phyloP scores from a whole-genome alignment of 1,284 basidiomycete species.

The Malassezia sp. region DNA sequence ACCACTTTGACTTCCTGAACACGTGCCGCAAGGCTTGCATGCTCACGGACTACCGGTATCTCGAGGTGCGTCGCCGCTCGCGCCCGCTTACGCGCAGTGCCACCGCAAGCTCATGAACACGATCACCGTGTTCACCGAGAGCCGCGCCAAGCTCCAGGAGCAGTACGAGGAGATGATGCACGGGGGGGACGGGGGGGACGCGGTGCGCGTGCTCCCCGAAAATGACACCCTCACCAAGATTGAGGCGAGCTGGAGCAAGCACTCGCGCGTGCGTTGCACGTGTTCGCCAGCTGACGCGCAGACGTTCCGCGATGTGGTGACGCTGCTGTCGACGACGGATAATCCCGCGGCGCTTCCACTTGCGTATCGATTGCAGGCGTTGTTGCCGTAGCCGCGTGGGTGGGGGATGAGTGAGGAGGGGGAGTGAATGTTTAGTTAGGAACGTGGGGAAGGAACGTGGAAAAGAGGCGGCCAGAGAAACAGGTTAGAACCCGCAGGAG shows the following conservation, averaged over 20 bases:
- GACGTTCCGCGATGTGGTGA: slow-evolving; percentile 42
- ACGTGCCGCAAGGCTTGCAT: slow-evolving; percentile 41
- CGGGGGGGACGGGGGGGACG: slow-evolving; percentile 25
- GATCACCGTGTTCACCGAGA: slow-evolving; percentile 34
- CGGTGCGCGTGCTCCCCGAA: slow-evolving; percentile 13
- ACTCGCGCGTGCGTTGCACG: slow-evolving; percentile 17
- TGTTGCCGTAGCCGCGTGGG: slow-evolving; percentile 21
- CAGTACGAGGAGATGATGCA: slow-evolving; percentile 23
- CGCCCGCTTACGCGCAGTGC: slow-evolving; percentile 28
- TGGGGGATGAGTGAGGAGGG: too few relatives aligned
- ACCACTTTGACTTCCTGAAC: slow-evolving; percentile 44
- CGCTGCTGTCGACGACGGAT: slow-evolving; percentile 41
- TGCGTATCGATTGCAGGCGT: slow-evolving; percentile 37
- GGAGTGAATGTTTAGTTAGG: too few relatives aligned
- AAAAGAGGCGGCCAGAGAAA: too few relatives aligned
- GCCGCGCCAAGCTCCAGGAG: slow-evolving; percentile 26
- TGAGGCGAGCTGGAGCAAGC: slow-evolving; percentile 33
- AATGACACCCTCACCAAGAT: slow-evolving; percentile 23
- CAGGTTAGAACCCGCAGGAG: too few relatives aligned
- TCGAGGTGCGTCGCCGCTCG: too few relatives aligned
- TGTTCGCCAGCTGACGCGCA: slow-evolving; percentile 1
- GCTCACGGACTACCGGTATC: slow-evolving; percentile 38
- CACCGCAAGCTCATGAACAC: slow-evolving; percentile 32
- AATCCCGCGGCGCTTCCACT: slow-evolving; percentile 43
- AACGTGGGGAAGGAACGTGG: too few relatives aligned